phyloP scores from a whole-genome alignment of 345 rosid species.

The Eucalyptus regnans region DNA sequence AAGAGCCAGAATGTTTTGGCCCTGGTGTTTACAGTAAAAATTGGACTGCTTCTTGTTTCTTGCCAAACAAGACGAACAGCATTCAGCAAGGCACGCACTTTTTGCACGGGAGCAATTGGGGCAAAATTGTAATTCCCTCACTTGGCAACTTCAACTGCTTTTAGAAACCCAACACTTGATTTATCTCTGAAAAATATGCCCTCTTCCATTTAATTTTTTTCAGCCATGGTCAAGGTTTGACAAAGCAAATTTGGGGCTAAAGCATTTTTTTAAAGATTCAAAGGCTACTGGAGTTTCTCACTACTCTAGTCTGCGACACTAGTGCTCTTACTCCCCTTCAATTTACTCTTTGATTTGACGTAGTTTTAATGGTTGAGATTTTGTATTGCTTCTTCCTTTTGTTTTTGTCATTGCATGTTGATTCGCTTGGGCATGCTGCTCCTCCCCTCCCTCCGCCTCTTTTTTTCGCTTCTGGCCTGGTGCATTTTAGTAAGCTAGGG shows the following conservation, averaged over 20 bases:
- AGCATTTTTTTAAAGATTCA: neutral
- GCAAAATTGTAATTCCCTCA: neutral
- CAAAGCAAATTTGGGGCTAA: neutral
- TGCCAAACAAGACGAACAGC: neutral
- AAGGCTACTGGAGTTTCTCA: neutral
- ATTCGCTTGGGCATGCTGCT: neutral
- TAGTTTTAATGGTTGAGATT: neutral
- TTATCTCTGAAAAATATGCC: neutral
- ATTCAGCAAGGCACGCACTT: neutral
- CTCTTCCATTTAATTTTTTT: neutral
- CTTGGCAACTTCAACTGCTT: neutral
- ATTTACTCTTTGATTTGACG: neutral
- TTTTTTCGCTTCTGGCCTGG: neutral
- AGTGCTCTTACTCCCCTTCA: neutral
- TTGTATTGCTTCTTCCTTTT: neutral
- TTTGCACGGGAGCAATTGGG: neutral
- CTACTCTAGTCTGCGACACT: neutral
- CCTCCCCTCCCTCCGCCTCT: neutral
- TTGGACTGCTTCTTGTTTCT: neutral
- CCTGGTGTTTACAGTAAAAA: neutral
- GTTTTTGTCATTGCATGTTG: neutral
- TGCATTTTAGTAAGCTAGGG: neutral
- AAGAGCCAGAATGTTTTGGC: neutral
- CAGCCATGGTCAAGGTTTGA: neutral
- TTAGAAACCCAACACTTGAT: neutral